Percentiles rank a stretch among this genome's conserved stretches.
Conservation (phyloP, 192 early-diverging fungal genomes). For the Diversispora epigaea region DNA sequence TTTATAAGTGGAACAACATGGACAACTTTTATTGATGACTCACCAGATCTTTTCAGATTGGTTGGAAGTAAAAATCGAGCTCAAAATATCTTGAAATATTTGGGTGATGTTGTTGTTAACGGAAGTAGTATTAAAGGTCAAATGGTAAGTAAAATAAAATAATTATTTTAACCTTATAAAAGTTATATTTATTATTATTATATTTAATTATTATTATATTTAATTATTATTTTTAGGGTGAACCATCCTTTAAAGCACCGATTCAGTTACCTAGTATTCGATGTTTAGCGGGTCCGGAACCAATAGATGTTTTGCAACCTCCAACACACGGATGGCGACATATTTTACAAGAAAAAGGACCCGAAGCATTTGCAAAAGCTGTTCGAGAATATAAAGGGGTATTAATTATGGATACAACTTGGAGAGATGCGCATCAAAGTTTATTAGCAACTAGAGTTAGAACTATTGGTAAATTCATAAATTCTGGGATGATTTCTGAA, state of each 20-base stretch:
- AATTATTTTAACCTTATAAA: no score
- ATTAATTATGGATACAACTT: constrained; percentile 96
- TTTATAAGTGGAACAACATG: constrained; percentile 84
- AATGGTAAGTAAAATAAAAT: constrained; percentile 43
- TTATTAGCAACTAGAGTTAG: constrained; percentile 94
- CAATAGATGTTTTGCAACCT: constrained; percentile 55
- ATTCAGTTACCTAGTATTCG: constrained; percentile 64
- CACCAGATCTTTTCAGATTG: constrained; percentile 85
- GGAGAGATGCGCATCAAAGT: constrained; percentile 95
- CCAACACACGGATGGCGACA: constrained; percentile 85
- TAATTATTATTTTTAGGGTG: constrained; percentile 41
- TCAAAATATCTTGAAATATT: constrained; percentile 82
- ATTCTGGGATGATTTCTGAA: constrained; percentile 3
- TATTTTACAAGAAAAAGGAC: constrained; percentile 79
- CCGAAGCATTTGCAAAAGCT: constrained; percentile 89
- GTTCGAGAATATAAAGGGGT: constrained; percentile 83
- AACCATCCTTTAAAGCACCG: constrained; percentile 66
- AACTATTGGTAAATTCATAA: constrained; percentile 79
- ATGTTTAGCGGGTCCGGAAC: constrained; percentile 46
- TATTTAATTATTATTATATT: not conserved
- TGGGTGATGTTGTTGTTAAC: constrained; percentile 91
- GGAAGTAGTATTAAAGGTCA: constrained; percentile 91
- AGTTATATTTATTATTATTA: no score
- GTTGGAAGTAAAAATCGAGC: constrained; percentile 81
- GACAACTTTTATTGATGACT: constrained; percentile 99